These are phyloP conservation scores for Aegilops longissima DNA, from an alignment of 176 grass and related monocot genomes.

Conservation along the genomic window DNA sequence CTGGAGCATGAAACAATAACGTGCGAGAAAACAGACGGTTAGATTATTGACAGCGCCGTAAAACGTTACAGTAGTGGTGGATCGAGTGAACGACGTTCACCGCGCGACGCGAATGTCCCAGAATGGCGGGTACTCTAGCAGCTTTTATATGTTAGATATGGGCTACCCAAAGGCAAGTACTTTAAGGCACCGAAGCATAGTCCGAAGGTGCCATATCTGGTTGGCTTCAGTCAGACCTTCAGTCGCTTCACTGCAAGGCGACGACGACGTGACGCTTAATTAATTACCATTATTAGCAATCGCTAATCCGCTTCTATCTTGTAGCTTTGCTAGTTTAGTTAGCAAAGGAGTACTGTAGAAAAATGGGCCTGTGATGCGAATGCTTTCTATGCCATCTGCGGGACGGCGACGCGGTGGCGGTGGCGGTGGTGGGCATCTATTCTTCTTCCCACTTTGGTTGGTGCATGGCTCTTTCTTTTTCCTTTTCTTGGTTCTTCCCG, in stretches of 20 bases:
- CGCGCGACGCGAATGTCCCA: too few species aligned
- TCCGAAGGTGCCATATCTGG: constrained; percentile 20
- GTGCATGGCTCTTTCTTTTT: not conserved
- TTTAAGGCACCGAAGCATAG: too few species aligned
- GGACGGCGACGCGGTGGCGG: too few species aligned
- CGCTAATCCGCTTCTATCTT: not conserved
- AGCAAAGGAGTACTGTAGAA: not conserved
- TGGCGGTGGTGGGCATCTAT: not conserved
- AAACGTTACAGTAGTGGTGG: too few species aligned
- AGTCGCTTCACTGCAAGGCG: not conserved
- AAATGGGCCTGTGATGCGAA: not conserved
- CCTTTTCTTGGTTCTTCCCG: not conserved
- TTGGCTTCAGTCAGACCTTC: not conserved
- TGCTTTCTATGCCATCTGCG: not conserved
- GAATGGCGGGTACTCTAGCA: too few species aligned
- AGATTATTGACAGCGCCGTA: too few species aligned
- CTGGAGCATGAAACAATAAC: too few species aligned
- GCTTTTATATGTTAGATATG: too few species aligned
- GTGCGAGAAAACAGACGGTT: too few species aligned
- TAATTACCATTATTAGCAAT: not conserved
- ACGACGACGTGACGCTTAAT: not conserved
- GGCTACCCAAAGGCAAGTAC: too few species aligned
- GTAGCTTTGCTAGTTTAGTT: not conserved
- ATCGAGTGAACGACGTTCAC: too few species aligned
- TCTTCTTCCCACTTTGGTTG: not conserved